Evolutionary conservation across 306 rosid genomes (phyloP), one percentile per base, ranked within the genome.

Genomic region (Heteromeles arbutifolia): DNA sequence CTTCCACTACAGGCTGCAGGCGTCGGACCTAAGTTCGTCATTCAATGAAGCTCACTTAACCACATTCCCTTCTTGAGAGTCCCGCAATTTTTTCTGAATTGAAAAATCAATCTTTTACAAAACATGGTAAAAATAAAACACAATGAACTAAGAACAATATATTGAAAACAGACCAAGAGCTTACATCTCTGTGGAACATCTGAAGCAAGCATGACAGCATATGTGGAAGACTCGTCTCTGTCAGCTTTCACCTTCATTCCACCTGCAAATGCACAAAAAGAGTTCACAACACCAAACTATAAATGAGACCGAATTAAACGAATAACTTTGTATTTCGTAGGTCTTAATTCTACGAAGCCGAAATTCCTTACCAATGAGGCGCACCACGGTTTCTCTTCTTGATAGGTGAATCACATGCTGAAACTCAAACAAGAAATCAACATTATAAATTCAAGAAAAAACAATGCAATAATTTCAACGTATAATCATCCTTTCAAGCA

Each of bases 211-310:
- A 89, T 91, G 52, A 92, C 97, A 70, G 90, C 97, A 77, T 91
- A 91, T 93, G 93, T 11, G 93, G 87, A 43, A 43, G 97, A 91
- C 74, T 91, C 93, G 22, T 91, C 97, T 82, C 97, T 84, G 70
- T 91, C 93, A n/a, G 97, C 97, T 63, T 91, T 89, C 64, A 91
- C 97, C 90, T 91, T 91, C 97, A 91, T 91, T 67, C 97, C 97
- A 76, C 97, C 93, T 91, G 72, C 18, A 57, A 2, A 57, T 8
- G 6, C 22, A 28, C 29, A 9, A 17, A 1, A 57, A 57, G 22
- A n/a, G 2, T n/a, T 6, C 11, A 10, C 29, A 57, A 22, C 15
- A n/a, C 61, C 61, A 7, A 21, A 56, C 61, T 18, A 28, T 22
- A 5, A 56, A 8, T 5, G 22, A 8, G 63, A 57, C 28, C 29